A percentile compares a stretch with the other conserved stretches of the same genome.
phyloP scores from a whole-genome alignment of 2,329 filamentous ascomycete species.

The Byssoonygena ceratinophila region DNA sequence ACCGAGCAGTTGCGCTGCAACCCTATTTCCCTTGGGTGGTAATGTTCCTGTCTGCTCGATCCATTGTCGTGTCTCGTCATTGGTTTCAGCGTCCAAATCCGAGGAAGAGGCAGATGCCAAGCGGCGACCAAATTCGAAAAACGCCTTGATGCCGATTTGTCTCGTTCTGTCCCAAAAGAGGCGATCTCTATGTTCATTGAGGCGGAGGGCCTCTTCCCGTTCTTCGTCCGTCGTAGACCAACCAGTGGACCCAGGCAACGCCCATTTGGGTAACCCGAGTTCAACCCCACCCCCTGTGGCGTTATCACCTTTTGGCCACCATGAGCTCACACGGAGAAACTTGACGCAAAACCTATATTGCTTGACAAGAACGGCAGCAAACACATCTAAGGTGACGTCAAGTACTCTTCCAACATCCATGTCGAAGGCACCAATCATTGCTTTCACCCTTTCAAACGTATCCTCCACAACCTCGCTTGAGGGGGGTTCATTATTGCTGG shows the following conservation, averaged over 20 bases:
- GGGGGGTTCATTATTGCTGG: constrained; percentile 62
- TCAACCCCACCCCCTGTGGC: constrained; percentile 33
- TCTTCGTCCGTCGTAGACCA: constrained; percentile 60
- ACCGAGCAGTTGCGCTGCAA: constrained; percentile 86
- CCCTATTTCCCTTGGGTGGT: constrained; percentile 74
- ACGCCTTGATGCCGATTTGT: constrained; percentile 66
- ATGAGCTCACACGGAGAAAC: constrained; percentile 79
- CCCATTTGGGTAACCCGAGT: constrained; percentile 71
- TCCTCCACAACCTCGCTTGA: constrained; percentile 66
- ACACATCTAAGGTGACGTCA: constrained; percentile 89
- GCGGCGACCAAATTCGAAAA: constrained; percentile 75
- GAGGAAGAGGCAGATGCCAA: constrained; percentile 48
- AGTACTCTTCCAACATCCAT: constrained; percentile 89
- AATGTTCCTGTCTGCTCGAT: constrained; percentile 69
- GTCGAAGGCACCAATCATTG: constrained; percentile 91
- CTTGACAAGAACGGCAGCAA: constrained; percentile 84
- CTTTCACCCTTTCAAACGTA: constrained; percentile 85
- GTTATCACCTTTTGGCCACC: constrained; percentile 72
- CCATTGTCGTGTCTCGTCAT: constrained; percentile 58
- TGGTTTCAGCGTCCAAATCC: constrained; percentile 29
- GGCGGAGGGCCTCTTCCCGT: constrained; percentile 45
- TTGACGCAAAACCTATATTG: constrained; percentile 92
- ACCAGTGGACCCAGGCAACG: constrained; percentile 57
- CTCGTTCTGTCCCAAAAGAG: constrained; percentile 74
- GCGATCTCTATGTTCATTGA: constrained; percentile 56